These are phyloP conservation scores for Tolypocladium endophyticum DNA, from an alignment of 2,329 filamentous ascomycete genomes.

Conservation along the genomic window DNA sequence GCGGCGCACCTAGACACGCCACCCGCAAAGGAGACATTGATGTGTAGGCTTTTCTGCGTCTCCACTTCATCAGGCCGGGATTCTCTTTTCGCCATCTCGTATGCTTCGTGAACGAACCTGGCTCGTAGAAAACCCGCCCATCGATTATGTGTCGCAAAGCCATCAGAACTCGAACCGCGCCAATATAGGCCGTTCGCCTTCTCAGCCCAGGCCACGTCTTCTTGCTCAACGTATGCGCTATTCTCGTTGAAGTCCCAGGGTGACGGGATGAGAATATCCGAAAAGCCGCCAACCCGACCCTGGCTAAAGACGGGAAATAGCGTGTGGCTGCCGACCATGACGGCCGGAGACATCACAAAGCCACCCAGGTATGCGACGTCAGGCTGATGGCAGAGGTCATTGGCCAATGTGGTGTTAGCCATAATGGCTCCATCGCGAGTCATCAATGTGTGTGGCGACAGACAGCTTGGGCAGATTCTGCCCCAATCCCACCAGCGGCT, in stretches of 20 bases:
- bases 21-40: conserved; percentile 27
- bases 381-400: conserved; percentile 40
- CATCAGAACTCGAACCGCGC: conserved; percentile 49
- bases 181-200: conserved; percentile 42
- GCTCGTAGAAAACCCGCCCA: conserved; percentile 61
- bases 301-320: conserved; percentile 47
- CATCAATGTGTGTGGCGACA: conserved; percentile 22
- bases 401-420: conserved; percentile 42
- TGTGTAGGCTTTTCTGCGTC: conserved; percentile 17
- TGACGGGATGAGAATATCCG: conserved; percentile 41
- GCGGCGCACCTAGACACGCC: conserved; percentile 33
- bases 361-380: conserved; percentile 39
- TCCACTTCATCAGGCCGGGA: neutral
- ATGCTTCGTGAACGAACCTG: conserved; percentile 48
- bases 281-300: conserved; percentile 41
- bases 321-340: conserved; percentile 36
- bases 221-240: conserved; percentile 38
- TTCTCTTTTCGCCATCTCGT: conserved; percentile 23
- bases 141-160: conserved; percentile 15
- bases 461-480: conserved; percentile 19
- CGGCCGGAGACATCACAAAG: conserved; percentile 39
- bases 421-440: conserved; percentile 29
- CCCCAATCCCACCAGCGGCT: conserved; percentile 28
- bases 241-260: conserved; percentile 48
- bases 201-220: conserved; percentile 34